A percentile compares a stretch with the other conserved stretches of the same genome.
Evolutionary conservation across 1,284 basidiomycete genomes (phyloP).

Genomic region (Exsudoporus floridanus): DNA sequence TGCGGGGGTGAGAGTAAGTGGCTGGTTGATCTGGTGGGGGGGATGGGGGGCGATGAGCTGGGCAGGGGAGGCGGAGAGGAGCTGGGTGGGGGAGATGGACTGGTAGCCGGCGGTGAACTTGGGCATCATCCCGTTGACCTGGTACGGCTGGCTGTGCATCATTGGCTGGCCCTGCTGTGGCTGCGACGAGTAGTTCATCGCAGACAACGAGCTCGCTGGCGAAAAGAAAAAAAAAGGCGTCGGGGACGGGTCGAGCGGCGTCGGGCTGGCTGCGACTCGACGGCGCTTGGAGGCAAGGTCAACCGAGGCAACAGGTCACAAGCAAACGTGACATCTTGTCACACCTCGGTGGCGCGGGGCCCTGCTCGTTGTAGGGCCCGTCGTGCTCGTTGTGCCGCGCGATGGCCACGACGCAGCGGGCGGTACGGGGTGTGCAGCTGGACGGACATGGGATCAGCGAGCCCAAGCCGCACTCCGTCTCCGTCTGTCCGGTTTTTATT

Average conservation of each 20-base stretch:
- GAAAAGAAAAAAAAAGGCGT: not conserved
- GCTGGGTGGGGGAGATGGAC: constrained; percentile 30
- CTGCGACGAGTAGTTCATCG: constrained; percentile 30
- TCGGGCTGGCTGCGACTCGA: constrained; percentile 2
- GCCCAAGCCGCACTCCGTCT: constrained; percentile 1
- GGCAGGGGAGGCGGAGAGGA: constrained; percentile 17
- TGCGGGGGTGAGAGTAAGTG: constrained; percentile 32
- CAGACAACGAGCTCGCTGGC: not conserved
- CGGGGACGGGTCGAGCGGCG: constrained; percentile 3
- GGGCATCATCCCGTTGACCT: constrained; percentile 20
- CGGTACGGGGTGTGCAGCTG: not conserved
- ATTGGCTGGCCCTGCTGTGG: constrained; percentile 21
- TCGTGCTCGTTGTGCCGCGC: not conserved
- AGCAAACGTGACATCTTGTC: constrained; percentile 24
- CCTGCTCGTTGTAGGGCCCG: not conserved
- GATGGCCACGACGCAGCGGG: not conserved
- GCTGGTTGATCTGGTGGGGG: constrained; percentile 6
- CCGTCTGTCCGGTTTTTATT: constrained; percentile 6
- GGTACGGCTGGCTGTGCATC: constrained; percentile 19
- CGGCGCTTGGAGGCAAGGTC: constrained; percentile 7
- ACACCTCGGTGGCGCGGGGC: constrained; percentile 19
- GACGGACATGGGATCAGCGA: constrained; percentile 14
- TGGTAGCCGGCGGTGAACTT: not conserved
- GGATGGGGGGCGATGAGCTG: constrained; percentile 26
- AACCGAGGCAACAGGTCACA: constrained; percentile 22